Evolutionary conservation across 2,329 filamentous ascomycete species (phyloP).

Genomic region (Escovopsis sp.): DNA sequence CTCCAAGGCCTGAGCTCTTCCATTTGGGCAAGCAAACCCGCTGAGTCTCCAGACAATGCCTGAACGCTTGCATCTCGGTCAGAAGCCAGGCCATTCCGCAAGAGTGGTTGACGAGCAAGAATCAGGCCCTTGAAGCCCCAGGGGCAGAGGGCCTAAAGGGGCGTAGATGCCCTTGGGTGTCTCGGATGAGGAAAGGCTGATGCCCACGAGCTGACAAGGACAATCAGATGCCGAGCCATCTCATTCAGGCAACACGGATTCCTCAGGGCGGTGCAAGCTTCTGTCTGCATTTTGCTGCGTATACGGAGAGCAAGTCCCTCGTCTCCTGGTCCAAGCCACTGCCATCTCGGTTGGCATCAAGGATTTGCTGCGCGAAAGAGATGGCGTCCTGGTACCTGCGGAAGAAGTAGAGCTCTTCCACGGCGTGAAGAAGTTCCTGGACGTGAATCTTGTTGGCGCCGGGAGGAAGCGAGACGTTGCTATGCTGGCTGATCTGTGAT

Average conservation of each 20-base stretch:
- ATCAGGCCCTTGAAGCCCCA: too few species aligned
- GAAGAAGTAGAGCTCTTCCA: constrained; percentile 44
- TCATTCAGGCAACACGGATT: too few species aligned
- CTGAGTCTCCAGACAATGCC: not conserved
- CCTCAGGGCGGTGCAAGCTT: constrained; percentile 10
- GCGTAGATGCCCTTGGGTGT: too few species aligned
- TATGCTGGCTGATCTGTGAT: constrained; percentile 27
- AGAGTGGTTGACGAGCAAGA: too few species aligned
- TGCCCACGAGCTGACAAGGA: too few species aligned
- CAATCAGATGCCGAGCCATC: too few species aligned
- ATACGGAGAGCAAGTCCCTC: constrained; percentile 23
- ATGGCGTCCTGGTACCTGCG: constrained; percentile 30
- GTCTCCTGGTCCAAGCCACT: constrained; percentile 30
- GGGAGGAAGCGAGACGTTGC: constrained; percentile 26
- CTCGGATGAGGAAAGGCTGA: too few species aligned
- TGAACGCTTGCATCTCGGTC: too few species aligned
- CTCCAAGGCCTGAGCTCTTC: constrained; percentile 7
- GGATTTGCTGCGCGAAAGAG: constrained; percentile 22
- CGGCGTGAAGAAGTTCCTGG: constrained; percentile 38
- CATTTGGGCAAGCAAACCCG: constrained; percentile 6
- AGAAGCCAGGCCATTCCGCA: too few species aligned
- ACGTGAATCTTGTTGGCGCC: constrained; percentile 29
- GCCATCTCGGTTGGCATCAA: constrained; percentile 15
- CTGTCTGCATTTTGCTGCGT: constrained; percentile 26
- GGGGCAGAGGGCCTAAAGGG: too few species aligned